These are phyloP conservation scores for Septoria petroselini DNA, from an alignment of 2,329 filamentous ascomycete genomes.

Conservation along the genomic window DNA sequence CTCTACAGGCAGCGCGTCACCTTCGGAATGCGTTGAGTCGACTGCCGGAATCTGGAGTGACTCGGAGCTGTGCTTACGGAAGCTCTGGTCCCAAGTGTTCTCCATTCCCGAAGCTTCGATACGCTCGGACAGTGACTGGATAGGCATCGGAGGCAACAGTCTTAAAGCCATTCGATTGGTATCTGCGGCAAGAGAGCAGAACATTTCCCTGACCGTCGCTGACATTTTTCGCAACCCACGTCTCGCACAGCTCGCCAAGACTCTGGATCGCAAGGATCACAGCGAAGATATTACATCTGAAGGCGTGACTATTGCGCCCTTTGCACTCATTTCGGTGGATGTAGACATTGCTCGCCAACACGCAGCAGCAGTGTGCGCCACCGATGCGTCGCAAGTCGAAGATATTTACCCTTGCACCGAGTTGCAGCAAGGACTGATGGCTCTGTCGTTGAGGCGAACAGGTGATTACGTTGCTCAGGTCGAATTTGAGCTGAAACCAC, in stretches of 20 bases:
- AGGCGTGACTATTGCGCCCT: too few species aligned
- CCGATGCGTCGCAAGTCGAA: slow-evolving; percentile 42
- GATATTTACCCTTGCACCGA: slow-evolving; percentile 50
- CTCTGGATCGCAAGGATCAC: not conserved
- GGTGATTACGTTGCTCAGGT: slow-evolving; percentile 53
- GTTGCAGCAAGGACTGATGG: slow-evolving; percentile 43
- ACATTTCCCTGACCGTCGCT: slow-evolving; percentile 42
- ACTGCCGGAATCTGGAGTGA: too few species aligned
- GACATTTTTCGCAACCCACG: slow-evolving; percentile 43
- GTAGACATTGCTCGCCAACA: too few species aligned
- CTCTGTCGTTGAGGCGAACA: slow-evolving; percentile 51
- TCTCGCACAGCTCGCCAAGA: slow-evolving; percentile 27
- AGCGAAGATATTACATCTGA: too few species aligned
- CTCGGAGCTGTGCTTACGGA: slow-evolving; percentile 55
- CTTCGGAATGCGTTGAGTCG: too few species aligned
- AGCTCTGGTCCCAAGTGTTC: slow-evolving; percentile 52
- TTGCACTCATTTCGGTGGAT: too few species aligned
- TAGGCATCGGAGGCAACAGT: slow-evolving; percentile 48
- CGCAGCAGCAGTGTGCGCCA: too few species aligned
- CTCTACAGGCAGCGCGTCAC: too few species aligned
- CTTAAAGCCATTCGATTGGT: slow-evolving; percentile 48
- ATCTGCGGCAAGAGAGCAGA: slow-evolving; percentile 39
- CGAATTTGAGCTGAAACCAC: slow-evolving; percentile 7
- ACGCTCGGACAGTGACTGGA: slow-evolving; percentile 54
- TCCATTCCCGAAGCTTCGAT: slow-evolving; percentile 48